A percentile compares a stretch with the other conserved stretches of the same genome.
phyloP scores from a whole-genome alignment of 1,284 basidiomycete genomes.

The Cerrena zonata region DNA sequence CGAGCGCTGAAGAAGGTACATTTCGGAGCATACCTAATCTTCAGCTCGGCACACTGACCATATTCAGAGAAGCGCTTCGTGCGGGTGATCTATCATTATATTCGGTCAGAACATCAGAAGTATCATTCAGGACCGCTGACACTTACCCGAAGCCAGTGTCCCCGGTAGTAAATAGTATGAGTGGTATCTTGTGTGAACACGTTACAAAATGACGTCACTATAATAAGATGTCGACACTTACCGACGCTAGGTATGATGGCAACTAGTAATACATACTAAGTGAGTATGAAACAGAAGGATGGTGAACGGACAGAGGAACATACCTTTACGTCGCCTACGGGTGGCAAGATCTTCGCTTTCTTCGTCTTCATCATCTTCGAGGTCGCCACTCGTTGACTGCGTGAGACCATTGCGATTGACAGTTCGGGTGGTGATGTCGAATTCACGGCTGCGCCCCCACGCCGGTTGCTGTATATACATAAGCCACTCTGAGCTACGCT shows the following conservation, averaged over 20 bases:
- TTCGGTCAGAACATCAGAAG: conserved; percentile 20
- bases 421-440: conserved; percentile 78
- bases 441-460: conserved; percentile 77
- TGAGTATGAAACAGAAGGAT: conserved; percentile 15
- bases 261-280: conserved; percentile 17
- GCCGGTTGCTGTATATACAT: conserved; percentile 60
- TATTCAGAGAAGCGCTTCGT: conserved; percentile 71
- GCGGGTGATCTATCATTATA: conserved; percentile 60
- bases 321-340: conserved; percentile 69
- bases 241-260: conserved; percentile 29
- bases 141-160: conserved; percentile 76
- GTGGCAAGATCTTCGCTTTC: conserved; percentile 42
- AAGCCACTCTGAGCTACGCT: conserved; percentile 8
- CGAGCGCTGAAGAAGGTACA: conserved; percentile 13
- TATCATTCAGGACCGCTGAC: conserved; percentile 11
- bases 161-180: conserved; percentile 80
- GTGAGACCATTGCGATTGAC: conserved; percentile 55
- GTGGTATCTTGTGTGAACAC: conserved; percentile 55
- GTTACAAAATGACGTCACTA: conserved; percentile 22
- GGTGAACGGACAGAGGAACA: conserved; percentile 12
- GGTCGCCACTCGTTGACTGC: conserved; percentile 63
- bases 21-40: conserved; percentile 57
- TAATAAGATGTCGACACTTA: conserved; percentile 13
- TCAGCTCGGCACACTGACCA: conserved; percentile 60
- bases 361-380: conserved; percentile 72